Conservation (phyloP, 2,329 filamentous ascomycete species). For the Neofusicoccum parvum region DNA sequence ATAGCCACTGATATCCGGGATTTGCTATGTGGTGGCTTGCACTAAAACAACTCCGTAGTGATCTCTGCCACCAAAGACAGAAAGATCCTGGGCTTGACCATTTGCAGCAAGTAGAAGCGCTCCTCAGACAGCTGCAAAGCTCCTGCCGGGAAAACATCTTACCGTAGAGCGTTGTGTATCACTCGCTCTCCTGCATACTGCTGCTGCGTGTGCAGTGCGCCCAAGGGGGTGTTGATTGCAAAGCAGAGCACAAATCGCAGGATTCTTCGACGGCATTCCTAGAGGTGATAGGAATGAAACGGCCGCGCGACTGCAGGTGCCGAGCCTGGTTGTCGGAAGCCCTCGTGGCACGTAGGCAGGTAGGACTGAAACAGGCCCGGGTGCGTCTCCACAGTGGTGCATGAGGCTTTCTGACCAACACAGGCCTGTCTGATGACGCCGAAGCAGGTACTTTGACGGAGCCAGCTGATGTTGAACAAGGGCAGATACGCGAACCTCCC, state of each 20-base stretch:
- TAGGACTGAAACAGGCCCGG: not conserved
- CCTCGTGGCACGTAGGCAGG: conserved; percentile 13
- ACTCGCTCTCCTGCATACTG: not conserved
- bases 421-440: not conserved
- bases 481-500: not conserved
- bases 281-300: not conserved
- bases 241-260: not conserved
- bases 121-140: not conserved
- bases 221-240: not conserved
- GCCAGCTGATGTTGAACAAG: not conserved
- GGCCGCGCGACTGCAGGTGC: conserved; percentile 10
- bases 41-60: not conserved
- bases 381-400: not conserved
- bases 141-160: not conserved
- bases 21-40: not conserved
- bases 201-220: not conserved
- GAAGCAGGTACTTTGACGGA: not conserved
- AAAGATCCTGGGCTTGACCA: not conserved
- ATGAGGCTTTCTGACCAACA: not conserved
- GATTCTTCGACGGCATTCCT: not conserved
- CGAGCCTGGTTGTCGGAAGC: not conserved
- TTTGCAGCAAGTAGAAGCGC: not conserved
- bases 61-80: not conserved
- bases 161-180: not conserved
- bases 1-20: not conserved